phyloP scores from a whole-genome alignment of 257 asterid species.

The Nicotiana benthamiana region DNA sequence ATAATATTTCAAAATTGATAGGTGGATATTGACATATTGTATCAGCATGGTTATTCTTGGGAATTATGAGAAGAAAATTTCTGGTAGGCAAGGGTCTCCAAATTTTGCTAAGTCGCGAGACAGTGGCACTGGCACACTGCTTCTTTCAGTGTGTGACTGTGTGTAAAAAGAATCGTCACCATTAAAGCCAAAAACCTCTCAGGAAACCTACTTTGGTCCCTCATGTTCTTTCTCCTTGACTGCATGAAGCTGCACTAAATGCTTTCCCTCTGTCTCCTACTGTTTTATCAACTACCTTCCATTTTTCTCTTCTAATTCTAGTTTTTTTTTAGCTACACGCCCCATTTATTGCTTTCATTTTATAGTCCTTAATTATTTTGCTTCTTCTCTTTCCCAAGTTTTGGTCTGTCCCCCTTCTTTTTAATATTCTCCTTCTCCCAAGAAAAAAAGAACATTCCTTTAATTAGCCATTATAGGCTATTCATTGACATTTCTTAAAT shows the following conservation, averaged over 20 bases:
- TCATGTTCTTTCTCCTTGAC: slow-evolving; percentile 7
- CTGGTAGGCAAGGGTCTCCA: neutral
- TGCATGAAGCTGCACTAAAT: slow-evolving; percentile 24
- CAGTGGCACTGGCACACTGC: neutral
- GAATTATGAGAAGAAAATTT: neutral
- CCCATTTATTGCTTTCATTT: neutral
- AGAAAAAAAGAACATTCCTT: slow-evolving; percentile 3
- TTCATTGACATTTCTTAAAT: neutral
- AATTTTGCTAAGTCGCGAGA: neutral
- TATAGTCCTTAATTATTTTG: neutral
- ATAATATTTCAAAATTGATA: no score
- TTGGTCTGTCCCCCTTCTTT: neutral
- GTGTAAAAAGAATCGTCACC: neutral
- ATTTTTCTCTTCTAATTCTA: neutral
- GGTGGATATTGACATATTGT: no score
- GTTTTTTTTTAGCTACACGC: neutral
- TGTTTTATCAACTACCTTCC: slow-evolving; percentile 14
- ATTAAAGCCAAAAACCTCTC: neutral
- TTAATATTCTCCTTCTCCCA: neutral
- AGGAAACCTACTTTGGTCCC: neutral
- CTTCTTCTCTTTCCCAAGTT: neutral
- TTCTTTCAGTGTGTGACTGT: neutral
- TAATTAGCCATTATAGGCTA: neutral
- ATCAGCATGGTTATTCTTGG: no score
- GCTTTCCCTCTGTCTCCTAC: neutral